A percentile compares a stretch with the other conserved stretches of the same genome.
Conservation (phyloP, 1,139 yeast genomes). For the Sugiyamaella japonica region DNA sequence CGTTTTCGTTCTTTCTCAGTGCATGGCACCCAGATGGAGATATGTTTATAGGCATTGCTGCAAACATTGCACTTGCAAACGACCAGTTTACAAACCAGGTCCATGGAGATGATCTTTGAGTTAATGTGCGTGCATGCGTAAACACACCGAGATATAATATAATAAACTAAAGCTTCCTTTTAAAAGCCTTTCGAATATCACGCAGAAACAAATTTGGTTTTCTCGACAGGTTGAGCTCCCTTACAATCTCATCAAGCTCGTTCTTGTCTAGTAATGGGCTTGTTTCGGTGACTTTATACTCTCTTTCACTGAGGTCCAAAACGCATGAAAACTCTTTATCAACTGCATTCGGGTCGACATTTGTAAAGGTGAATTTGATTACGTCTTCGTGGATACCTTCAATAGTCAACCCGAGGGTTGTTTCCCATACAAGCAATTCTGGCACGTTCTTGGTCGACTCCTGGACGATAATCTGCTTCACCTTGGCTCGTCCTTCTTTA, state of each 20-base stretch:
- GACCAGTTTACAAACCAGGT: constrained; percentile 13
- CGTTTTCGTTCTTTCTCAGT: constrained; percentile 34
- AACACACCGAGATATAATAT: constrained; percentile 2
- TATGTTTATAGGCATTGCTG: constrained; percentile 31
- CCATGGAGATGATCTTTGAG: constrained; percentile 20
- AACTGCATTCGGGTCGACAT: constrained; percentile 32
- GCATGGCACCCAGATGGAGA: constrained; percentile 28
- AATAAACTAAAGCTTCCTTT: neutral
- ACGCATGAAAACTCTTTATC: constrained; percentile 32
- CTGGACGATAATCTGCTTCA: constrained; percentile 27
- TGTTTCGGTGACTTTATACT: constrained; percentile 29
- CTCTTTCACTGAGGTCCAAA: constrained; percentile 33
- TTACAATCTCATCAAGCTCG: constrained; percentile 22
- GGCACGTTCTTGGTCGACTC: constrained; percentile 35
- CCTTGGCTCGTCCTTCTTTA: constrained; percentile 25
- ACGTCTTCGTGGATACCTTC: constrained; percentile 36
- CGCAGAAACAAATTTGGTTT: constrained; percentile 30
- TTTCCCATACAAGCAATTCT: constrained; percentile 37
- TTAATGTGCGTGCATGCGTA: neutral
- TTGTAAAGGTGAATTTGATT: constrained; percentile 35
- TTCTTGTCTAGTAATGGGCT: constrained; percentile 24
- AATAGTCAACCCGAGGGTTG: constrained; percentile 35
- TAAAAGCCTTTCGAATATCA: constrained; percentile 28
- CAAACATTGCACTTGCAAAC: constrained; percentile 29
- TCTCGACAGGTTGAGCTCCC: constrained; percentile 27